Evolutionary conservation across 140 eudicot species (phyloP).

Genomic region (Stevia rebaudiana): DNA sequence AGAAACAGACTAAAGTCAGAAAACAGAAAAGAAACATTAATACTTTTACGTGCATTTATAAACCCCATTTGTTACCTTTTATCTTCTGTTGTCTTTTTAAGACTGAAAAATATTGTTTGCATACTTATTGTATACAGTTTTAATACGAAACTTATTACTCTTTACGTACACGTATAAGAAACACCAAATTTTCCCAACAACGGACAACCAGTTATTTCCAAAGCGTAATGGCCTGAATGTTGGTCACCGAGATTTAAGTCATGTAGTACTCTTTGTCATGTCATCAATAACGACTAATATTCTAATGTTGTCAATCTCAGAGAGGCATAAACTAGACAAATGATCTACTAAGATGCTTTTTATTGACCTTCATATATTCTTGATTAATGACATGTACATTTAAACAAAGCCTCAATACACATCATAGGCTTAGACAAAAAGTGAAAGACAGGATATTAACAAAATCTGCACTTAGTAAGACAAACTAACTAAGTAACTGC

Average conservation of each 20-base stretch:
- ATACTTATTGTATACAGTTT: background rate
- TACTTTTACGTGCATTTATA: background rate
- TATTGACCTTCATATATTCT: background rate
- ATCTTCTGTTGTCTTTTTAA: background rate
- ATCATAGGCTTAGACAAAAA: background rate
- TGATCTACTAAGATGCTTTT: conserved; percentile 10
- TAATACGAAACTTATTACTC: background rate
- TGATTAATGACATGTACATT: background rate
- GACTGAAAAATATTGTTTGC: background rate
- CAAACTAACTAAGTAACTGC: conserved; percentile 2
- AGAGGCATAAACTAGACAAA: conserved; percentile 5
- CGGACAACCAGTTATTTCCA: background rate
- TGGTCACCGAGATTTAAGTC: background rate
- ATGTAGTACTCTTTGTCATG: conserved; percentile 13
- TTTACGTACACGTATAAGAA: background rate
- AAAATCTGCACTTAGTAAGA: conserved; percentile 7
- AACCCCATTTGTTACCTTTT: background rate
- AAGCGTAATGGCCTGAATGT: background rate
- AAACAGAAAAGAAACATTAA: background rate
- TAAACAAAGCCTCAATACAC: background rate
- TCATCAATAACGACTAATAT: conserved; percentile 4
- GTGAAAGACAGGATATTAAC: conserved; percentile 1
- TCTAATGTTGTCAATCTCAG: background rate
- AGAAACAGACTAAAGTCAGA: conserved; percentile 25
- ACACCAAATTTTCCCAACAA: background rate